phyloP scores from a whole-genome alignment of 805 yeast species.

The Ogataea chonburiensis region DNA sequence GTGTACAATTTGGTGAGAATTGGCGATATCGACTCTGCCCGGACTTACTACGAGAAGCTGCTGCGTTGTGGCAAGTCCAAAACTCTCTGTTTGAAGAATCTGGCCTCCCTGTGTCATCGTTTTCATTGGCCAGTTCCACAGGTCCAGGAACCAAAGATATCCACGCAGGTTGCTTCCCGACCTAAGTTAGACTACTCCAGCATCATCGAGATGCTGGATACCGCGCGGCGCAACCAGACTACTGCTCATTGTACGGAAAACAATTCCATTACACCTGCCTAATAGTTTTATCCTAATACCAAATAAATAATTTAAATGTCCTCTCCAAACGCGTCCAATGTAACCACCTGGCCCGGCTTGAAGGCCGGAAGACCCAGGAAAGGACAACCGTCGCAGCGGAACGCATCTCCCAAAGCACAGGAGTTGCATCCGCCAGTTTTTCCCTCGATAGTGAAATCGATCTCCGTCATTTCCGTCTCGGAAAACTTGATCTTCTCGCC shows the following conservation, averaged over 20 bases:
- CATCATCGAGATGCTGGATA: slow-evolving; percentile 9
- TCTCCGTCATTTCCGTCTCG: slow-evolving; percentile 76
- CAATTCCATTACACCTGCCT: slow-evolving; percentile 28
- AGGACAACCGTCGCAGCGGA: slow-evolving; percentile 98
- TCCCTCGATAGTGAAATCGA: slow-evolving; percentile 95
- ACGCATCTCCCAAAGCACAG: slow-evolving; percentile 96
- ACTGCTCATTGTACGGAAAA: slow-evolving; percentile 8
- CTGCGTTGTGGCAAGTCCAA: slow-evolving; percentile 2
- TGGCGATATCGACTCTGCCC: slow-evolving; percentile 22
- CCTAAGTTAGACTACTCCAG: slow-evolving; percentile 5
- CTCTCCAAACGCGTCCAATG: slow-evolving; percentile 72
- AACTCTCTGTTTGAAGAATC: slow-evolving; percentile 4
- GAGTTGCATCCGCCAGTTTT: slow-evolving; percentile 97
- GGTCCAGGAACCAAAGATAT: too few relatives aligned
- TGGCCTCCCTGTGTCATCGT: slow-evolving; percentile 16
- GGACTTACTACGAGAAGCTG: slow-evolving; percentile 15
- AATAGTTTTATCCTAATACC: slow-evolving; percentile 3
- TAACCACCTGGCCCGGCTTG: slow-evolving; percentile 92
- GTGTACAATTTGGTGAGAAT: slow-evolving; percentile 19
- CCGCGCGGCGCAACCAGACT: too few relatives aligned
- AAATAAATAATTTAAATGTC: slow-evolving; percentile 49
- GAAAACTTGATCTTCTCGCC: slow-evolving; percentile 37
- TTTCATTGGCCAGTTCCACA: slow-evolving; percentile 20
- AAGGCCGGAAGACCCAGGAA: slow-evolving; percentile 96
- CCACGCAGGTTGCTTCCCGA: too few relatives aligned